A percentile compares a stretch with the other conserved stretches of the same genome.
These are phyloP conservation scores for Amanita exitialis DNA, from an alignment of 768 basidiomycete genomes.

Conservation along the genomic window DNA sequence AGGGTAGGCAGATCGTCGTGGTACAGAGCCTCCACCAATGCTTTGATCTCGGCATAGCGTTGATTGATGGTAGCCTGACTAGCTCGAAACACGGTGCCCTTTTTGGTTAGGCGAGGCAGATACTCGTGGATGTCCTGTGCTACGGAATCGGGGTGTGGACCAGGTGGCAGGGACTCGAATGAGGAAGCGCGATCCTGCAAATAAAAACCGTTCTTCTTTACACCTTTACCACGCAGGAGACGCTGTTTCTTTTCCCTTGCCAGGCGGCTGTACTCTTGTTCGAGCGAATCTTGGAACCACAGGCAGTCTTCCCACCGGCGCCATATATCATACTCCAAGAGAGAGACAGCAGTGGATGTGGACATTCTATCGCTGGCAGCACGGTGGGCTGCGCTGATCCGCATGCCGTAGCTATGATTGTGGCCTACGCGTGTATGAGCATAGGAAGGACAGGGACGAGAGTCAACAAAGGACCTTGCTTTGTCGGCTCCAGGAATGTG, in stretches of 20 bases:
- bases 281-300: slow-evolving; percentile 62
- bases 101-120: slow-evolving; percentile 61
- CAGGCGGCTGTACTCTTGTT: slow-evolving; percentile 50
- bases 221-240: slow-evolving; percentile 61
- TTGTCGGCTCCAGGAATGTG: slow-evolving; percentile 46
- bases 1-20: slow-evolving; percentile 53
- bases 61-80: slow-evolving; percentile 58
- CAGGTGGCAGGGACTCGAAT: slow-evolving; percentile 78
- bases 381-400: slow-evolving; percentile 34
- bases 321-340: slow-evolving; percentile 62
- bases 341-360: slow-evolving; percentile 23
- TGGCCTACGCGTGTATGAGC: slow-evolving; percentile 26
- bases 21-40: slow-evolving; percentile 51
- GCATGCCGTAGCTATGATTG: slow-evolving; percentile 52
- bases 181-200: slow-evolving; percentile 69
- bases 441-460: background rate
- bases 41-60: slow-evolving; percentile 48
- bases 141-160: slow-evolving; percentile 68
- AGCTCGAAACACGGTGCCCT: slow-evolving; percentile 62
- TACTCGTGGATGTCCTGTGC: slow-evolving; percentile 58
- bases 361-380: slow-evolving; percentile 25
- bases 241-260: slow-evolving; percentile 61
- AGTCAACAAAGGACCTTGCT: slow-evolving; percentile 33
- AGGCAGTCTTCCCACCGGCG: slow-evolving; percentile 79
- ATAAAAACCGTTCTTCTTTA: slow-evolving; percentile 65